These are phyloP conservation scores for Uncinocarpus reesii DNA, from an alignment of 2,329 filamentous ascomycete species.

Conservation along the genomic window DNA sequence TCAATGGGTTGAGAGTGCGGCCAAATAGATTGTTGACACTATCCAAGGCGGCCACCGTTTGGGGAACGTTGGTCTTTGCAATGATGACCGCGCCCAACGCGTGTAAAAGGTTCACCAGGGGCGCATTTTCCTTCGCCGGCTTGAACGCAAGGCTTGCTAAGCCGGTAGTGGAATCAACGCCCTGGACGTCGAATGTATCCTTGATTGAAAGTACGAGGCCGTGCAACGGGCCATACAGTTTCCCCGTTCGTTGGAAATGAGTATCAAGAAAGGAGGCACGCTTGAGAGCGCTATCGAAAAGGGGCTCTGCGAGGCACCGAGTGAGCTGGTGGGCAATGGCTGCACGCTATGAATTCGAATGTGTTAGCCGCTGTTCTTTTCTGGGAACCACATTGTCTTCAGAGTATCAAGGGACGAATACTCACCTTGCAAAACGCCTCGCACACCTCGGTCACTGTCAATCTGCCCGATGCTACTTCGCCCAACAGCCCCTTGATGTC, in stretches of 20 bases:
- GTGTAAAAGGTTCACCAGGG: conserved; percentile 49
- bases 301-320: conserved; percentile 44
- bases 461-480: conserved; percentile 26
- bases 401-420: too few relatives aligned
- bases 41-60: conserved; percentile 47
- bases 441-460: conserved; percentile 39
- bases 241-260: conserved; percentile 31
- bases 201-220: conserved; percentile 49
- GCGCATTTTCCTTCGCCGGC: conserved; percentile 47
- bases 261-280: conserved; percentile 42
- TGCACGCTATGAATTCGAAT: conserved; percentile 31
- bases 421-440: conserved; percentile 46
- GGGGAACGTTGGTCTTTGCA: conserved; percentile 59
- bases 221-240: conserved; percentile 49
- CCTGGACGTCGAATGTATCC: conserved; percentile 39
- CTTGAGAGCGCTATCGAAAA: conserved; percentile 42
- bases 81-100: conserved; percentile 56
- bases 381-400: not conserved
- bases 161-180: conserved; percentile 46
- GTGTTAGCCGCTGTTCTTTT: too few relatives aligned
- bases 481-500: conserved; percentile 34
- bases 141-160: conserved; percentile 52
- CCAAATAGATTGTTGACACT: conserved; percentile 53
- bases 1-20: conserved; percentile 53
- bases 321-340: conserved; percentile 35